Base-by-base conservation (phyloP, 2,329 filamentous ascomycete genomes). In the Waltergamsia citrina region DNA sequence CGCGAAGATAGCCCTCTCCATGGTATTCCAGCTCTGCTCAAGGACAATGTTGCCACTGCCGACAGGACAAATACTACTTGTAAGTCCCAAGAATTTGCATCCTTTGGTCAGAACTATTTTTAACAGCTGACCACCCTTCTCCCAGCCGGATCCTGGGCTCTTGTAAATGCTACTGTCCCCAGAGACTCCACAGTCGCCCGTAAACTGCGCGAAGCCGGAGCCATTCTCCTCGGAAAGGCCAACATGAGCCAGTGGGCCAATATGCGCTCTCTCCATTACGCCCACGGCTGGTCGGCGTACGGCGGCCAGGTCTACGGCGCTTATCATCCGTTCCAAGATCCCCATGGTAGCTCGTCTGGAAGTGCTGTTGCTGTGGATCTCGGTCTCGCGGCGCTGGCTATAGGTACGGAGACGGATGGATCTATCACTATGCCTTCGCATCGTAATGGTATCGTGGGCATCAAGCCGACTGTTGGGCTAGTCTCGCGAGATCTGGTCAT, bases 61-160 rank as follows among this genome's bases (percentile, higher is more conserved):
- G 81, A 85, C 50, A 69, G 69, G 33, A 72, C 87, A 68, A 70
- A 86, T 49, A 87, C 81, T 0, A 86, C 82, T n/a, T n/a, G n/a
- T n/a, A n/a, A n/a, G n/a, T n/a, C n/a, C n/a, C n/a, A n/a, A n/a
- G n/a, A n/a, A n/a, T n/a, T n/a, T n/a, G n/a, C n/a, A n/a, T n/a
- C n/a, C n/a, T n/a, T n/a, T n/a, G n/a, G n/a, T n/a, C n/a, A n/a
- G n/a, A n/a, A n/a, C n/a, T n/a, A n/a, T n/a, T n/a, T n/a, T n/a
- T n/a, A n/a, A n/a, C n/a, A n/a, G n/a, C n/a, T n/a, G n/a, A n/a
- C n/a, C n/a, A n/a, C n/a, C n/a, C n/a, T n/a, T n/a, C n/a, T n/a
- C n/a, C n/a, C n/a, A 0, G 81, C 81, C 1, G 83, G 83, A 1
- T 75, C 69, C 46, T 78, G 65, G 68, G 75, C 75, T 14, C 64